Evolutionary conservation across 495 filamentous ascomycete genomes (phyloP).

Genomic region (Aspergillus mulundensis): DNA sequence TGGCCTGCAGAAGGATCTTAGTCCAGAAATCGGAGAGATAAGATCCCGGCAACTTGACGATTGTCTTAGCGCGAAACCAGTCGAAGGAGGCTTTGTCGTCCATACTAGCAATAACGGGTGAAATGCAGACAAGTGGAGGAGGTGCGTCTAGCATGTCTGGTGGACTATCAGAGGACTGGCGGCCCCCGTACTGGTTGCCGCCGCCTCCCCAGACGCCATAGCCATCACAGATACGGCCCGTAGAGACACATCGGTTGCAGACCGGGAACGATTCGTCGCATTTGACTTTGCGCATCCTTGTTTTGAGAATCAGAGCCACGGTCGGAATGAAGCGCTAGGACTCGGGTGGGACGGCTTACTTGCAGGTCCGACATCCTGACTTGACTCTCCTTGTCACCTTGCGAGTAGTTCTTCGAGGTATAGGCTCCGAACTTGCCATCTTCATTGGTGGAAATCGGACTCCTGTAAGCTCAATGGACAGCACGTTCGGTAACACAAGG

Average conservation of each 20-base stretch:
- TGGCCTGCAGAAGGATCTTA: conserved; percentile 52
- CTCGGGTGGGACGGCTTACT: neutral
- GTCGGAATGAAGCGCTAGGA: neutral
- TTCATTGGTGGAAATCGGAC: neutral
- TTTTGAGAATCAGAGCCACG: neutral
- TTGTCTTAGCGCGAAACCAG: conserved; percentile 54
- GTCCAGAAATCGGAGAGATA: conserved; percentile 62
- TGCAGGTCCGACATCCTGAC: conserved; percentile 16
- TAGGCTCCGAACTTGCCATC: neutral
- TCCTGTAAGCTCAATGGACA: no score
- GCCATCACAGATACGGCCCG: conserved; percentile 55
- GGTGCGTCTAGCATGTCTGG: conserved; percentile 1
- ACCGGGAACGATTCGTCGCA: conserved; percentile 54
- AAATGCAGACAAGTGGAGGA: conserved; percentile 11
- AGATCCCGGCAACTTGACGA: conserved; percentile 57
- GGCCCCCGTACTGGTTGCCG: conserved; percentile 12
- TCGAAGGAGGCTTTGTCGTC: conserved; percentile 55
- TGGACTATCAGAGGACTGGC: conserved; percentile 16
- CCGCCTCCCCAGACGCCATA: conserved; percentile 53
- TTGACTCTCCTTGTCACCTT: conserved; percentile 1
- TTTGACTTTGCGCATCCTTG: conserved; percentile 47
- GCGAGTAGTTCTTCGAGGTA: neutral
- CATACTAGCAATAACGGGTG: conserved; percentile 22
- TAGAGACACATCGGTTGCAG: conserved; percentile 51
- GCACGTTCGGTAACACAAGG: no score